Evolutionary conservation across 768 basidiomycete species (phyloP).

Genomic region (Termitomyces titanicus): DNA sequence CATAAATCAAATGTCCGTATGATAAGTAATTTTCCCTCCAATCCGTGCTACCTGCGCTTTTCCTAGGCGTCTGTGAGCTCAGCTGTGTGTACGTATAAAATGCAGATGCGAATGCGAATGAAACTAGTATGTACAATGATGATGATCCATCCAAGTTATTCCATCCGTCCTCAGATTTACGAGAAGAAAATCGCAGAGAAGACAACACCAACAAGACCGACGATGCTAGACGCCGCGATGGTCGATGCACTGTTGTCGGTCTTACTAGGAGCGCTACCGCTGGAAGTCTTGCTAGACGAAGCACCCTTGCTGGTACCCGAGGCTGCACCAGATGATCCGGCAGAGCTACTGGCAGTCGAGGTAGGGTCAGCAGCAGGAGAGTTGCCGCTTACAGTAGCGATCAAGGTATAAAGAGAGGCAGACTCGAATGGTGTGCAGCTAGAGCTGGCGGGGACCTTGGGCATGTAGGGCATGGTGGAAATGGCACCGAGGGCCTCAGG

Average conservation of each 20-base stretch:
- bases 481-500: constrained; percentile 35
- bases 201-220: constrained; percentile 16
- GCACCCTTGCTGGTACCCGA: neutral
- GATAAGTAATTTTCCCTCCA: neutral
- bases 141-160: neutral
- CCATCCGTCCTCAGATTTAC: constrained; percentile 5
- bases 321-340: neutral
- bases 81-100: neutral
- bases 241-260: constrained; percentile 14
- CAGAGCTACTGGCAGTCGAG: neutral
- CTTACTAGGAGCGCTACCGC: constrained; percentile 5
- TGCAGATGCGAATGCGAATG: neutral
- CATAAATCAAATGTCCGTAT: constrained; percentile 6
- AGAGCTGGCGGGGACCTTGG: constrained; percentile 33
- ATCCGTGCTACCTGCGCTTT: constrained; percentile 4
- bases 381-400: constrained; percentile 15
- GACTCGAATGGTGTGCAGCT: constrained; percentile 31
- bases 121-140: neutral
- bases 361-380: neutral
- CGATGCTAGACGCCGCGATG: constrained; percentile 9
- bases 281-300: constrained; percentile 7
- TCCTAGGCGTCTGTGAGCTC: neutral
- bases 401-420: constrained; percentile 25
- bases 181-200: constrained; percentile 19
- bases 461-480: constrained; percentile 33